Evolutionary conservation across 495 filamentous ascomycete species (phyloP).

Genomic region (Tuber aestivum): DNA sequence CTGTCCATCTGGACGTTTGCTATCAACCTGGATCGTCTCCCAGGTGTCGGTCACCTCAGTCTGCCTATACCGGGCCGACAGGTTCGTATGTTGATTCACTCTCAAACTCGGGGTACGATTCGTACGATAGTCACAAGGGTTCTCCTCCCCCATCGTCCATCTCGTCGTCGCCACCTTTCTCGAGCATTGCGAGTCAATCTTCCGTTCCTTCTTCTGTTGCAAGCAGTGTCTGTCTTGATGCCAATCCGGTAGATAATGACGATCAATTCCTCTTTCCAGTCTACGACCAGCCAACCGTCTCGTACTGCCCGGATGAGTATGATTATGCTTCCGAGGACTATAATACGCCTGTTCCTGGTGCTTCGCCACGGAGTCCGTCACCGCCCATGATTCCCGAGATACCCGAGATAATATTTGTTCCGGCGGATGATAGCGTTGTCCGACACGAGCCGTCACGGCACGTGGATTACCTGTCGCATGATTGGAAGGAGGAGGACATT

Average conservation of each 20-base stretch:
- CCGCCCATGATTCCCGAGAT: slow-evolving; percentile 21
- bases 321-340: slow-evolving; percentile 21
- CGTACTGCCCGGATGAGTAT: slow-evolving; percentile 19
- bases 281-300: slow-evolving; percentile 34
- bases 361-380: slow-evolving; percentile 17
- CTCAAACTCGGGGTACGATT: slow-evolving; percentile 27
- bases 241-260: slow-evolving; percentile 29
- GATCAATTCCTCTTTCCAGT: slow-evolving; percentile 39
- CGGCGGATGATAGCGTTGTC: slow-evolving; percentile 78
- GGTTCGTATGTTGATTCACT: slow-evolving; percentile 24
- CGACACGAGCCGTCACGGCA: slow-evolving; percentile 74
- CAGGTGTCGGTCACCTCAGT: slow-evolving; percentile 37
- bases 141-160: slow-evolving; percentile 36
- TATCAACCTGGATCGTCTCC: slow-evolving; percentile 34
- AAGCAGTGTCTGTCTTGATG: slow-evolving; percentile 40
- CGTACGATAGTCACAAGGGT: slow-evolving; percentile 26
- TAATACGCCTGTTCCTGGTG: slow-evolving; percentile 6
- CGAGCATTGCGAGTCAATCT: slow-evolving; percentile 33
- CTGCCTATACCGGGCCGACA: slow-evolving; percentile 23
- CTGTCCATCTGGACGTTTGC: slow-evolving; percentile 37
- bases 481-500: slow-evolving; percentile 95
- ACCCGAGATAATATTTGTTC: slow-evolving; percentile 44
- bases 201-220: slow-evolving; percentile 38
- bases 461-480: slow-evolving; percentile 92
- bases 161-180: slow-evolving; percentile 37